These are phyloP conservation scores for Aspergillus sp. DNA, from an alignment of 2,329 filamentous ascomycete species.

Conservation along the genomic window DNA sequence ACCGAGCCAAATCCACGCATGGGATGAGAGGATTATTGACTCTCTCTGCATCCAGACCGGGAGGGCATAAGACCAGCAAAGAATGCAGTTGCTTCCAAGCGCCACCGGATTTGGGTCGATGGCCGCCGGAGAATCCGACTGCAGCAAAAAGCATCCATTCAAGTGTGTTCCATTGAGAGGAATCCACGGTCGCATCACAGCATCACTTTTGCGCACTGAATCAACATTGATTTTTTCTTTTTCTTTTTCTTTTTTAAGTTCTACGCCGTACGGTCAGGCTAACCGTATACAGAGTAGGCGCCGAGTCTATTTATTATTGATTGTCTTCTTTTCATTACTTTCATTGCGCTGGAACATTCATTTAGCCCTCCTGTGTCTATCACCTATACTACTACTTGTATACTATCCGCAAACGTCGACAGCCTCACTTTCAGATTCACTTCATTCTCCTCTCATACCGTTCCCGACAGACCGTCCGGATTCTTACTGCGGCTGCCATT, in stretches of 20 bases:
- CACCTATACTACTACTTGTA: background rate
- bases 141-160: background rate
- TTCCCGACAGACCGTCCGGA: no score
- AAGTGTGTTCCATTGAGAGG: no score
- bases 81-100: background rate
- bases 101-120: background rate
- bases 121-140: background rate
- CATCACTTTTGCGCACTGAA: background rate
- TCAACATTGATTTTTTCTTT: background rate
- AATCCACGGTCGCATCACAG: background rate
- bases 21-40: no score
- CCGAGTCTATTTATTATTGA: no score
- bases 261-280: no score
- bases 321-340: no score
- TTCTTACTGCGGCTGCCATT: background rate
- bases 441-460: background rate
- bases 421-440: conserved; percentile 5
- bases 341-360: no score
- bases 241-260: background rate
- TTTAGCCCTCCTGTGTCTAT: no score
- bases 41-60: no score
- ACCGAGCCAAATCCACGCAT: no score
- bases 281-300: no score
- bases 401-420: conserved; percentile 3
- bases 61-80: background rate